These are phyloP conservation scores for Pseudocercospora fijiensis DNA, from an alignment of 2,329 filamentous ascomycete genomes.

Conservation along the genomic window DNA sequence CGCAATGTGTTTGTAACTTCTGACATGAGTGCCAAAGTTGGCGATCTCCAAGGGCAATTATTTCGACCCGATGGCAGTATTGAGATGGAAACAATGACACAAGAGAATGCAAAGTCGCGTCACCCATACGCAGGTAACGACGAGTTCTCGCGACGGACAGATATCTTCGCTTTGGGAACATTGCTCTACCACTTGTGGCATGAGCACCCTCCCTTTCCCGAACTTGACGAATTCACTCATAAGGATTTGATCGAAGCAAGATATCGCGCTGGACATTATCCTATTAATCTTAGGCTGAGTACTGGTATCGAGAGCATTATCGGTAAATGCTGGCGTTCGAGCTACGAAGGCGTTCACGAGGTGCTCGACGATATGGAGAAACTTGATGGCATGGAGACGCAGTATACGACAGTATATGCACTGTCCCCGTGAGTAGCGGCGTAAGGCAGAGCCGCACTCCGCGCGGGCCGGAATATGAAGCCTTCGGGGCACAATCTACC, in stretches of 20 bases:
- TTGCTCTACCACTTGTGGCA: neutral
- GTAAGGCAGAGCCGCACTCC: too few relatives aligned
- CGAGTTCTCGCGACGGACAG: neutral
- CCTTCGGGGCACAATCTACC: too few relatives aligned
- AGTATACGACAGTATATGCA: too few relatives aligned
- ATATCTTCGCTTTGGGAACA: neutral
- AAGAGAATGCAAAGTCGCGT: constrained; percentile 18
- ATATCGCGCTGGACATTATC: neutral
- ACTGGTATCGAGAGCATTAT: neutral
- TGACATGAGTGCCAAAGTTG: constrained; percentile 14
- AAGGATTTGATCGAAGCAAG: neutral
- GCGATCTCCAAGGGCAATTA: constrained; percentile 16
- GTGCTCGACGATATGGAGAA: neutral
- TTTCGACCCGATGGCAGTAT: constrained; percentile 11
- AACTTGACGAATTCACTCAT: neutral
- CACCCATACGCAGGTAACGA: constrained; percentile 13
- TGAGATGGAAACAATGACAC: constrained; percentile 12
- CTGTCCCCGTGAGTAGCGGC: too few relatives aligned
- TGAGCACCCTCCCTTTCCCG: neutral
- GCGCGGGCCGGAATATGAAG: too few relatives aligned
- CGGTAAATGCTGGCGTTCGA: neutral
- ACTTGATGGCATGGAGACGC: neutral
- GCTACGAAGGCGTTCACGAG: neutral
- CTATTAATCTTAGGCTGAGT: neutral
- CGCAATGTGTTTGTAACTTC: constrained; percentile 16